Conservation (phyloP, 805 yeast species). For the Teunomyces stri region DNA sequence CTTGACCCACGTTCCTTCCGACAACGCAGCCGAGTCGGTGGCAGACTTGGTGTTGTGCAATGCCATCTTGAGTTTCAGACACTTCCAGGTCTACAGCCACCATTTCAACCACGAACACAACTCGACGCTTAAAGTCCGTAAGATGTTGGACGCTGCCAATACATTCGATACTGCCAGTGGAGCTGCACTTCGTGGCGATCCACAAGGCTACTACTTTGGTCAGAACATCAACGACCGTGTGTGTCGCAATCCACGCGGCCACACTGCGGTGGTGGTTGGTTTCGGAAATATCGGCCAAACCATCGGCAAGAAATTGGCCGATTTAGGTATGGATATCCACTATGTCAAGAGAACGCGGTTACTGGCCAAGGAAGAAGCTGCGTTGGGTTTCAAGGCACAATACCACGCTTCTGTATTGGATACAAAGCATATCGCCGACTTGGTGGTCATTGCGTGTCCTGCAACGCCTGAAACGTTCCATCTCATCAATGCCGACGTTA, state of each 20-base stretch:
- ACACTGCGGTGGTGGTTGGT: conserved; percentile 63
- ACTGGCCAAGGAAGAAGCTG: conserved; percentile 24
- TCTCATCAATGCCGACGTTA: conserved; percentile 48
- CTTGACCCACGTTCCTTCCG: conserved; percentile 56
- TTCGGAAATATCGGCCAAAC: conserved; percentile 73
- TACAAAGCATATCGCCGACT: conserved; percentile 45
- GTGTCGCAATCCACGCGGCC: conserved; percentile 51
- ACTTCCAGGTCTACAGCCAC: conserved; percentile 47
- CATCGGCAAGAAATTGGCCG: conserved; percentile 54
- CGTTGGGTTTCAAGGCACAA: conserved; percentile 44
- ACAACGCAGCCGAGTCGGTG: conserved; percentile 65
- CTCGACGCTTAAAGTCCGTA: conserved; percentile 49
- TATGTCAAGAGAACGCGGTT: conserved; percentile 57
- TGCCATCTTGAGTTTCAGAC: conserved; percentile 59
- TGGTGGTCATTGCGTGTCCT: conserved; percentile 67
- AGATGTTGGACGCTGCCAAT: conserved; percentile 29
- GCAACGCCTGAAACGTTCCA: conserved; percentile 56
- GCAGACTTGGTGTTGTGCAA: conserved; percentile 67
- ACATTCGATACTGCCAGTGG: conserved; percentile 34
- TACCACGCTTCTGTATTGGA: conserved; percentile 38
- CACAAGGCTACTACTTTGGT: conserved; percentile 39
- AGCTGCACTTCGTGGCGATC: conserved; percentile 3
- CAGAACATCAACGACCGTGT: conserved; percentile 46
- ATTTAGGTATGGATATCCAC: conserved; percentile 63
- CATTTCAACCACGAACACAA: conserved; percentile 33